These are phyloP conservation scores for Pleurotus tuber-regium DNA, from an alignment of 768 basidiomycete genomes.

Conservation along the genomic window DNA sequence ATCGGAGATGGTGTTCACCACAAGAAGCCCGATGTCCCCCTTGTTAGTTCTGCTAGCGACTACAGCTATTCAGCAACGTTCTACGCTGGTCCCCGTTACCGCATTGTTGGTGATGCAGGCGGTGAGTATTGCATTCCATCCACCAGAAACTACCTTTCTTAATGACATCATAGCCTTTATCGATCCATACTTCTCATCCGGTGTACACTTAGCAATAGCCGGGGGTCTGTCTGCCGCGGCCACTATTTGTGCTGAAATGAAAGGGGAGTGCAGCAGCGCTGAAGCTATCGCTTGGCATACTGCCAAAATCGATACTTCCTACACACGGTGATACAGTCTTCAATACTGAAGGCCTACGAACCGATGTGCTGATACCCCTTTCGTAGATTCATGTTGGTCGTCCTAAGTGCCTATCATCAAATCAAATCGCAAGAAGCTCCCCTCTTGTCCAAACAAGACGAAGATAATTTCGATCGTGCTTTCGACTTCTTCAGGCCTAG, in stretches of 20 bases:
- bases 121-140: not conserved
- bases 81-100: conserved; percentile 19
- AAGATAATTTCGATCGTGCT: conserved; percentile 40
- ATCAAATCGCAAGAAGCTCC: conserved; percentile 32
- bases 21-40: conserved; percentile 6
- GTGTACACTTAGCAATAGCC: conserved; percentile 32
- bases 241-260: conserved; percentile 26
- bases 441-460: conserved; percentile 32
- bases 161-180: conserved; percentile 21
- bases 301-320: conserved; percentile 22
- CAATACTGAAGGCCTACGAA: not conserved
- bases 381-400: conserved; percentile 35
- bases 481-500: conserved; percentile 38
- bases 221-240: conserved; percentile 30
- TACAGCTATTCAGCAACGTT: conserved; percentile 17
- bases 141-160: not conserved
- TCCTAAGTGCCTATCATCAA: conserved; percentile 40
- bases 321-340: conserved; percentile 23
- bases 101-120: conserved; percentile 22
- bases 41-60: conserved; percentile 14
- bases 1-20: conserved; percentile 17
- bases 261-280: conserved; percentile 20
- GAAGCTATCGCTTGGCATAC: conserved; percentile 25
- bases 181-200: conserved; percentile 34
- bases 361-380: not conserved